These are phyloP conservation scores for Rhypophila decipiens DNA, from an alignment of 495 filamentous ascomycete species.

Conservation along the genomic window DNA sequence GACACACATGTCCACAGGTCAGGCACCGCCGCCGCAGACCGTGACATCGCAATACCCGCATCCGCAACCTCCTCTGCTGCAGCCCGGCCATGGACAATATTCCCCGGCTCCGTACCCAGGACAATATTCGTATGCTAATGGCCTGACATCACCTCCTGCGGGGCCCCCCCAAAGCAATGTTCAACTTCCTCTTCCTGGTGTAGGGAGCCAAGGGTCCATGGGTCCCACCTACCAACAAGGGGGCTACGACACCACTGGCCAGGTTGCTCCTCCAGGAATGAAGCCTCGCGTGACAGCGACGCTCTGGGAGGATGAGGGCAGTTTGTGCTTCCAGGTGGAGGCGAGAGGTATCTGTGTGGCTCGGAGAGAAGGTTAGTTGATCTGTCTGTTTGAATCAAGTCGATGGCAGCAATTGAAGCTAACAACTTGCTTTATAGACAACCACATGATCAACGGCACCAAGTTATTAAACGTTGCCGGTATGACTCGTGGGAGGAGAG, in stretches of 20 bases:
- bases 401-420: neutral
- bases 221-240: constrained; percentile 49
- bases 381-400: neutral
- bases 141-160: constrained; percentile 67
- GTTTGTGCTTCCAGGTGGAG: constrained; percentile 96
- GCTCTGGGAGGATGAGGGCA: constrained; percentile 97
- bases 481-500: constrained; percentile 92
- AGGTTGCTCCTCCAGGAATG: constrained; percentile 89
- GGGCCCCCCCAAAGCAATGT: constrained; percentile 53
- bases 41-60: constrained; percentile 72
- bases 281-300: constrained; percentile 98
- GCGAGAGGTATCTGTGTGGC: constrained; percentile 95
- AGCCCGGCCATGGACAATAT: constrained; percentile 70
- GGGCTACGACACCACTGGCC: constrained; percentile 82
- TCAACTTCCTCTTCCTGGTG: constrained; percentile 63
- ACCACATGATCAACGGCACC: constrained; percentile 98
- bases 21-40: constrained; percentile 72
- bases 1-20: constrained; percentile 74
- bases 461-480: constrained; percentile 95
- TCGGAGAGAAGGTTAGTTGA: constrained; percentile 72
- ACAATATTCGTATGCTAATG: constrained; percentile 69
- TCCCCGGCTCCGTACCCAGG: constrained; percentile 48
- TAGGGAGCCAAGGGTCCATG: constrained; percentile 45
- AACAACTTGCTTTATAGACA: constrained; percentile 51
- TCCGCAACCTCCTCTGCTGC: constrained; percentile 73